Evolutionary conservation across 768 basidiomycete species (phyloP).

Genomic region (Tricholoma furcatifolium): DNA sequence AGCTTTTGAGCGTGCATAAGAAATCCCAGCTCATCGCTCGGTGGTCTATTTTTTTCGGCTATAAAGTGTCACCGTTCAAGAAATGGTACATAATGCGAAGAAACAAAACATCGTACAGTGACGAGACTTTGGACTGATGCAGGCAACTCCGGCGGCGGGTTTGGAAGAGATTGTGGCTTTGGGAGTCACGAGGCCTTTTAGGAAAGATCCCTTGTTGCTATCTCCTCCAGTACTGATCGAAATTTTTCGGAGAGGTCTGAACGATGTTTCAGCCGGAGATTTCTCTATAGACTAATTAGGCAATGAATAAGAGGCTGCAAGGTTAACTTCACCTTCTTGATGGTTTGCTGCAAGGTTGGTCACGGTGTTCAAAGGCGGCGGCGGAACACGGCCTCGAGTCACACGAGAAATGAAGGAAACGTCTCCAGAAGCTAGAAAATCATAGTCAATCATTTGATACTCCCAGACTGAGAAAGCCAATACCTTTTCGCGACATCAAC

Average conservation of each 20-base stretch:
- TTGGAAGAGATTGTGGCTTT: slow-evolving; percentile 8
- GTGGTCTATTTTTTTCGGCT: slow-evolving; percentile 4
- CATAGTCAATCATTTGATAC: no score
- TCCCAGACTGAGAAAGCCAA: background rate
- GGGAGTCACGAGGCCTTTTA: slow-evolving; percentile 11
- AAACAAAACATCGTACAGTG: slow-evolving; percentile 8
- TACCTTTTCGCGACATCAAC: slow-evolving; percentile 4
- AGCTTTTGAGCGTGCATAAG: slow-evolving; percentile 5
- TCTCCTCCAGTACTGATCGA: slow-evolving; percentile 3
- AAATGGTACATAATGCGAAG: background rate
- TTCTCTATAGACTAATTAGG: background rate
- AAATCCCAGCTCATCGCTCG: slow-evolving; percentile 9
- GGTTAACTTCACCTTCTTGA: no score
- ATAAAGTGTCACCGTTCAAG: background rate
- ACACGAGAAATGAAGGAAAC: no score
- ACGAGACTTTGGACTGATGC: slow-evolving; percentile 1
- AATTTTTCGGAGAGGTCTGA: slow-evolving; percentile 2
- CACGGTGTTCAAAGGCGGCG: no score
- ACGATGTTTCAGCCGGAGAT: background rate
- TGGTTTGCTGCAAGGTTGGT: no score
- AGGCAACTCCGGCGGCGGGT: slow-evolving; percentile 4
- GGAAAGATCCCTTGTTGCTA: slow-evolving; percentile 10
- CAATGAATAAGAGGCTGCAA: no score
- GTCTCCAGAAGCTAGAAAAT: no score
- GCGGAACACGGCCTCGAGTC: no score